Evolutionary conservation across 352 stramenopile genomes (phyloP).

Genomic region (Phytophthora crassamura): DNA sequence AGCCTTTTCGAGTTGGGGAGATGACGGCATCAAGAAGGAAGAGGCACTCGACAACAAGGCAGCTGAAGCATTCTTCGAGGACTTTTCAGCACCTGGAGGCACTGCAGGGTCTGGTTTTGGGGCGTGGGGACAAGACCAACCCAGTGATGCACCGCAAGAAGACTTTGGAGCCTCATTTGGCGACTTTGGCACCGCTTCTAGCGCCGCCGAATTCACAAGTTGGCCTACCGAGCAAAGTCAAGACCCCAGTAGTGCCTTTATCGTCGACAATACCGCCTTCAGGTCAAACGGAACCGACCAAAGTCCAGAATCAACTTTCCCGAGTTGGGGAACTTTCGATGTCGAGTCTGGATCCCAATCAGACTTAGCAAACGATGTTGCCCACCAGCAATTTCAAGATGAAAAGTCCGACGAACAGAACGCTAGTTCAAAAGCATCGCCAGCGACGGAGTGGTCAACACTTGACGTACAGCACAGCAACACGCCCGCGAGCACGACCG

Average conservation of each 20-base stretch:
- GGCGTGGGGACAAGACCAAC: neutral
- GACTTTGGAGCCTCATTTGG: constrained; percentile 1
- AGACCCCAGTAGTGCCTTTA: neutral
- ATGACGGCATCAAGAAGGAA: neutral
- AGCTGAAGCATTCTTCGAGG: neutral
- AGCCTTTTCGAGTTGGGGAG: constrained; percentile 12
- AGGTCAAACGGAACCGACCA: too few species aligned
- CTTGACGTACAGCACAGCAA: neutral
- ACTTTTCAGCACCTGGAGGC: constrained; percentile 6
- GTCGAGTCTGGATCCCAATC: too few species aligned
- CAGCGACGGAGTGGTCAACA: neutral
- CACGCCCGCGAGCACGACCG: neutral
- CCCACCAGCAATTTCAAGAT: too few species aligned
- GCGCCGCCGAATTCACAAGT: neutral
- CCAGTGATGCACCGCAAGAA: neutral
- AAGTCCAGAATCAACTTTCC: too few species aligned
- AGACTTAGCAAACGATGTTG: too few species aligned
- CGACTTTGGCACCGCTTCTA: neutral
- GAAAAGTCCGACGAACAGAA: too few species aligned
- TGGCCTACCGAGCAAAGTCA: neutral
- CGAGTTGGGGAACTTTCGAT: too few species aligned
- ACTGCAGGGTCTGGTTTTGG: neutral
- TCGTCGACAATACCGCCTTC: neutral
- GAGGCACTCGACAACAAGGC: neutral
- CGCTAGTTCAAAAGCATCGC: too few species aligned